Base-by-base conservation (phyloP, 176 grass and related monocot genomes). In the Tillandsia leiboldiana region DNA sequence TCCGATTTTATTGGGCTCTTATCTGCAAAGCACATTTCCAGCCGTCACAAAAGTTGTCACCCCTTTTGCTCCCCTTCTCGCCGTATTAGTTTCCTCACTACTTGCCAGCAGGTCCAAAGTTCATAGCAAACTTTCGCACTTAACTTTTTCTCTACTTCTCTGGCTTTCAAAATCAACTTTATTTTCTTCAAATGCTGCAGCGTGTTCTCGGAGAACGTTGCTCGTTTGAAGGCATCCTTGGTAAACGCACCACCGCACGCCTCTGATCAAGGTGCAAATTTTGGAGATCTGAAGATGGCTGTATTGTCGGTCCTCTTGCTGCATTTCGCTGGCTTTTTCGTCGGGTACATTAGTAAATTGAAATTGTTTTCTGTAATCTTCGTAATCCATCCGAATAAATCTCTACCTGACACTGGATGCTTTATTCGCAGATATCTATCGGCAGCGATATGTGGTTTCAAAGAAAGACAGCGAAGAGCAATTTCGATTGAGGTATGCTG, bases 171-270 rank as follows among this genome's bases (percentile, higher is more conserved):
- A 42, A 8, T 42, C 33, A 42, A 42, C 33, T 42, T 5, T 28
- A 24, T 23, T 51, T 12, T 15, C n/a, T 49, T 70, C 64, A 23
- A 26, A 20, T 82, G 11, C 48, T 27, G 49, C 68, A 90, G 86
- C 75, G 90, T 95, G 59, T 95, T 95, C 79, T 90, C 90, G 23
- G 90, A 95, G 72, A 95, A 89, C 63, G 83, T 95, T 70, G 83
- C 84, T 51, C 72, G 67, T 27, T 62, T 95, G 42, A 86, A 75
- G 78, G 63, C 90, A 14, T 84, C 86, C 65, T 29, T 86, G 71
- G 13, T 70, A 3, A 54, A 65, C 68, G 49, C 83, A 78, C 78
- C 83, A 78, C 78, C 86, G 24, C 73, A 58, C 74, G 70, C 47
- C 17, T 51, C 63, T 75, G 49, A 48, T 27, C 49, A 13, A 0